Evolutionary conservation across 768 basidiomycete species (phyloP).

Genomic region (Paxillus involutus): DNA sequence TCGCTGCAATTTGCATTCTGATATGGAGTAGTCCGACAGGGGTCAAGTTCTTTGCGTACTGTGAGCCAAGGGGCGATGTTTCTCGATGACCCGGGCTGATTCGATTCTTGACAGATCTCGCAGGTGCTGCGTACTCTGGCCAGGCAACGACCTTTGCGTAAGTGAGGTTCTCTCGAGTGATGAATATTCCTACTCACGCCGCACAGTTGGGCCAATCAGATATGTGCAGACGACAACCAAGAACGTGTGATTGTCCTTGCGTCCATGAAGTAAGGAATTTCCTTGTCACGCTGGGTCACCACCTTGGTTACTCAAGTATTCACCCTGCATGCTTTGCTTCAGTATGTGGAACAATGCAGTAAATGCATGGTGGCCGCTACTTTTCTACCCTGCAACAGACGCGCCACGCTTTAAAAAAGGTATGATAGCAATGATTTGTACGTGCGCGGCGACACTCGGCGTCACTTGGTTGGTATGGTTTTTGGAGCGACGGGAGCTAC

Average conservation of each 20-base stretch:
- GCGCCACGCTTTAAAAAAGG: slow-evolving; percentile 68
- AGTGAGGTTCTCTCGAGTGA: slow-evolving; percentile 18
- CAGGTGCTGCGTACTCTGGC: slow-evolving; percentile 70
- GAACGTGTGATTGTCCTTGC: slow-evolving; percentile 70
- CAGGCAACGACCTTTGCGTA: slow-evolving; percentile 78
- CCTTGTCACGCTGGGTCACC: neutral
- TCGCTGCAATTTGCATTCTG: slow-evolving; percentile 57
- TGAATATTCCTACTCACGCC: slow-evolving; percentile 1
- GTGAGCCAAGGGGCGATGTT: slow-evolving; percentile 33
- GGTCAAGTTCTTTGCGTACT: slow-evolving; percentile 78
- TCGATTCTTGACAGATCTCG: slow-evolving; percentile 38
- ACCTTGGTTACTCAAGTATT: neutral
- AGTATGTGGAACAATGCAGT: slow-evolving; percentile 72
- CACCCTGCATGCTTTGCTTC: neutral
- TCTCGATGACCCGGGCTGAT: neutral
- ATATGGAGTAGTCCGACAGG: slow-evolving; percentile 58
- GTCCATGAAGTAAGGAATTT: slow-evolving; percentile 64
- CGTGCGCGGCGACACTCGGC: slow-evolving; percentile 52
- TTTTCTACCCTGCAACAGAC: slow-evolving; percentile 74
- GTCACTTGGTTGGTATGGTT: slow-evolving; percentile 59
- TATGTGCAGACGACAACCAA: slow-evolving; percentile 68
- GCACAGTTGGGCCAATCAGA: slow-evolving; percentile 74
- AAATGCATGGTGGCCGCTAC: slow-evolving; percentile 69
- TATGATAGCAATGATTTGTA: slow-evolving; percentile 67
- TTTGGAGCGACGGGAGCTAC: slow-evolving; percentile 43